Evolutionary conservation across 2,329 filamentous ascomycete genomes (phyloP), one percentile per base, ranked within the genome.

Genomic region (Hawksworthiomyces lignivorus): DNA sequence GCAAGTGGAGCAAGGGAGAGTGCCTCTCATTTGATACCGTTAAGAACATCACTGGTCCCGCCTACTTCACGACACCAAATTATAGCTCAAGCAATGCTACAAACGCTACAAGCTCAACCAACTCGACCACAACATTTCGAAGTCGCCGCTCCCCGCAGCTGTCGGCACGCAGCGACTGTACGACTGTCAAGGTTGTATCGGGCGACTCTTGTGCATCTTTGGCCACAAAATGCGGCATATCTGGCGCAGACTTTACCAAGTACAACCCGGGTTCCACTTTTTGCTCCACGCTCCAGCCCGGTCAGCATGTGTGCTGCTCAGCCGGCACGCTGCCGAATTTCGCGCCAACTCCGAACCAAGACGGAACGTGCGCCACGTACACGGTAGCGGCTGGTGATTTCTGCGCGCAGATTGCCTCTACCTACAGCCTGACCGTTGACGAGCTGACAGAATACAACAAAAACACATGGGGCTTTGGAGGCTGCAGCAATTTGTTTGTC

Each of bases 381-480:
- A 50, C 42, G 0, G 56, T 66, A 17, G 45, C 55, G 37, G 35
- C 46, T 0, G 55, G 52, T 0, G 63, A 68, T 22, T 48, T 44
- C 1, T 69, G 66, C 48, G 48, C 46, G 21, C 38, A 3, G 5
- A 53, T 69, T 0, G 56, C 56, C 0, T 48, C 48, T 7, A 4
- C 20, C 4, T 41, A 48, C 38, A 27, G 27, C 17, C 17, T 51
- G 6, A 45, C 39, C 12, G 30, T 38, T 12, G 24, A 8, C 24
- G 12, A 26, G 24, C 24, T 26, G 24, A 12, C 8, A 12, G 12
- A 8, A 8, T 53, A 53, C 11, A 67, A 66, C 51, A 60, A 56
- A 39, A 52, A 61, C 34, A 65, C 62, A 0, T 66, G 62, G 62
- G 61, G 57, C 1, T 67, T 60, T 54, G 50, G 41, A 7, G 61